These are phyloP conservation scores for Passiflora organensis DNA, from an alignment of 345 rosid species.

Conservation along the genomic window DNA sequence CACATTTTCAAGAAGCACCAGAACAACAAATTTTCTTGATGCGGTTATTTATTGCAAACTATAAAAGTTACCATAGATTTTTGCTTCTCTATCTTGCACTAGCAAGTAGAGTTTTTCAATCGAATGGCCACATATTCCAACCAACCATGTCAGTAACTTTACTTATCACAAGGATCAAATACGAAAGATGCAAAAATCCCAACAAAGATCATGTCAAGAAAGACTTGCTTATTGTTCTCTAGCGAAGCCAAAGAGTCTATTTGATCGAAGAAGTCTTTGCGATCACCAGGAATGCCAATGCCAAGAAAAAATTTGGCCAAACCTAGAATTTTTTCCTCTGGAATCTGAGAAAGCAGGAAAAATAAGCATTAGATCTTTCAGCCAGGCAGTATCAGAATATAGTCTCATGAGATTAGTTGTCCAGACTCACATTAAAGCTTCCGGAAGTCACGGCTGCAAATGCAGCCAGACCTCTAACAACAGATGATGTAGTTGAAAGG, in stretches of 20 bases:
- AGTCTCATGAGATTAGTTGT: too few species aligned
- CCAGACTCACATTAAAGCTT: constrained; percentile 51
- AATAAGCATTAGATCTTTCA: constrained; percentile 12
- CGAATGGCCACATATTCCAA: background rate
- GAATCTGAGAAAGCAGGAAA: constrained; percentile 64
- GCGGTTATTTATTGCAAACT: background rate
- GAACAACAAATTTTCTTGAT: background rate
- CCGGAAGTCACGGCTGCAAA: constrained; percentile 58
- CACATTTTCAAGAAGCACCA: background rate
- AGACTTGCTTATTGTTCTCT: constrained; percentile 67
- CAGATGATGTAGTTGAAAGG: constrained; percentile 75
- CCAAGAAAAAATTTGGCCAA: constrained; percentile 84
- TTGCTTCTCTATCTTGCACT: background rate
- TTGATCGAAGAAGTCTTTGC: constrained; percentile 77
- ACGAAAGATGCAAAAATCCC: background rate
- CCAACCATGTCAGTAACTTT: background rate
- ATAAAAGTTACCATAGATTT: background rate
- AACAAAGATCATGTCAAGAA: constrained; percentile 1
- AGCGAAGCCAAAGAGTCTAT: constrained; percentile 73
- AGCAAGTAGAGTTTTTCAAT: background rate
- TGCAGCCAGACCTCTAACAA: constrained; percentile 69
- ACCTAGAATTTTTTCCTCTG: constrained; percentile 69
- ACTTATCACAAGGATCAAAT: background rate
- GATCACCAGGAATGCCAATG: constrained; percentile 85
- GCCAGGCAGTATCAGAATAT: constrained; percentile 6